Percentiles rank a stretch among this genome's conserved stretches.
Evolutionary conservation across 768 basidiomycete species (phyloP).

Genomic region (Crepidotus variabilis): DNA sequence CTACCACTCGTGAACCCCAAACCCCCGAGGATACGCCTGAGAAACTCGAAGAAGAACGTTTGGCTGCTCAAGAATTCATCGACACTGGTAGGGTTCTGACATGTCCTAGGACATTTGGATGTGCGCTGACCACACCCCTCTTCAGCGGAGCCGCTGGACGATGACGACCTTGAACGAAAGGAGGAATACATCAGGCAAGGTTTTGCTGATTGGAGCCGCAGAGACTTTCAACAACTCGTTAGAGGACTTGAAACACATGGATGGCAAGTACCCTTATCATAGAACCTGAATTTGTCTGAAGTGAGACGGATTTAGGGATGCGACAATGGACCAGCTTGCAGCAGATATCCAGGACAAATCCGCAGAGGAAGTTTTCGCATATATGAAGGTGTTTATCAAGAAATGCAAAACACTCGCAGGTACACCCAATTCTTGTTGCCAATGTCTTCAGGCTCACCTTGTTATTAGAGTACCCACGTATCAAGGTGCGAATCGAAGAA

Average conservation of each 20-base stretch:
- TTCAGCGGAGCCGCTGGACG: slow-evolving; percentile 83
- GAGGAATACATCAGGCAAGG: slow-evolving; percentile 74
- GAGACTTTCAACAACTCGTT: slow-evolving; percentile 92
- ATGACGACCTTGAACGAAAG: slow-evolving; percentile 81
- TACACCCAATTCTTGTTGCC: slow-evolving; percentile 25
- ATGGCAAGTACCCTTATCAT: slow-evolving; percentile 47
- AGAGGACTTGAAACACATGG: slow-evolving; percentile 66
- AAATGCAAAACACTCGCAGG: slow-evolving; percentile 85
- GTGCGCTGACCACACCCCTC: neutral
- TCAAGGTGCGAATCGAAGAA: slow-evolving; percentile 79
- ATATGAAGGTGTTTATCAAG: slow-evolving; percentile 83
- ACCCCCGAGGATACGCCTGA: slow-evolving; percentile 79
- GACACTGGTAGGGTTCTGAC: slow-evolving; percentile 60
- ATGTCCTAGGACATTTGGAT: neutral
- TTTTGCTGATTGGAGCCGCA: slow-evolving; percentile 88
- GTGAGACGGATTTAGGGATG: slow-evolving; percentile 41
- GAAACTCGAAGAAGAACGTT: slow-evolving; percentile 76
- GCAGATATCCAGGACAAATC: slow-evolving; percentile 84
- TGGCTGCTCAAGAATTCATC: slow-evolving; percentile 80
- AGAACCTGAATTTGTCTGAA: neutral
- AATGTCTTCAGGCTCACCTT: neutral
- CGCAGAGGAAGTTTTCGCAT: slow-evolving; percentile 69
- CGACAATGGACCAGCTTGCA: slow-evolving; percentile 65
- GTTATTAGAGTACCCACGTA: slow-evolving; percentile 67
- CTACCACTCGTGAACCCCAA: slow-evolving; percentile 59